Evolutionary conservation across 148 eudicot species (phyloP).

Genomic region (Fagopyrum esculentum): DNA sequence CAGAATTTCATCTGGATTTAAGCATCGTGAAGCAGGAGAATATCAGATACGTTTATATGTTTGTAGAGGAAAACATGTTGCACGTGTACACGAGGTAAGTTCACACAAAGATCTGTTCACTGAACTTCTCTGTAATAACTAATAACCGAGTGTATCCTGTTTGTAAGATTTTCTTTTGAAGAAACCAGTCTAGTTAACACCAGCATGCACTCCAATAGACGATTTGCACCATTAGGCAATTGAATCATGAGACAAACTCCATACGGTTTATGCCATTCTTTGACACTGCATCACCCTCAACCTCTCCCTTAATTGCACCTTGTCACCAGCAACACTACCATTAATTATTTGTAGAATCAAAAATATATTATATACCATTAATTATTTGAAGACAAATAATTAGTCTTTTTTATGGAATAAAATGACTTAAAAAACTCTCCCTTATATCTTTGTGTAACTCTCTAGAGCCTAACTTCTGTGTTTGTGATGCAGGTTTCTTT

Average conservation of each 20-base stretch:
- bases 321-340: background rate
- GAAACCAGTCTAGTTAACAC: background rate
- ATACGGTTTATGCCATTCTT: background rate
- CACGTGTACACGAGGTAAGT: conserved; percentile 80
- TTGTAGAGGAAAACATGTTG: conserved; percentile 94
- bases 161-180: background rate
- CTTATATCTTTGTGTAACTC: conserved; percentile 1
- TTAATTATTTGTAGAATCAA: background rate
- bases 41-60: conserved; percentile 59
- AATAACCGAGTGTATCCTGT: background rate
- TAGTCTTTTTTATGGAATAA: no score
- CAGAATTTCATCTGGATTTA: conserved; percentile 75
- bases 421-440: no score
- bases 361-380: background rate
- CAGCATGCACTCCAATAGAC: background rate
- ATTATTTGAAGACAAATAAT: background rate
- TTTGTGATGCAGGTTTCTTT: conserved; percentile 68
- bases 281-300: background rate
- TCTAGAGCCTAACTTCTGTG: conserved; percentile 7
- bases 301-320: background rate
- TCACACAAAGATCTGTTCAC: background rate
- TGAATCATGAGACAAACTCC: background rate
- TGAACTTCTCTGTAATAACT: background rate
- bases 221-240: background rate
- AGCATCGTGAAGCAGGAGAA: conserved; percentile 65